phyloP scores from a whole-genome alignment of 2,329 filamentous ascomycete genomes.

The Nemania sp. region DNA sequence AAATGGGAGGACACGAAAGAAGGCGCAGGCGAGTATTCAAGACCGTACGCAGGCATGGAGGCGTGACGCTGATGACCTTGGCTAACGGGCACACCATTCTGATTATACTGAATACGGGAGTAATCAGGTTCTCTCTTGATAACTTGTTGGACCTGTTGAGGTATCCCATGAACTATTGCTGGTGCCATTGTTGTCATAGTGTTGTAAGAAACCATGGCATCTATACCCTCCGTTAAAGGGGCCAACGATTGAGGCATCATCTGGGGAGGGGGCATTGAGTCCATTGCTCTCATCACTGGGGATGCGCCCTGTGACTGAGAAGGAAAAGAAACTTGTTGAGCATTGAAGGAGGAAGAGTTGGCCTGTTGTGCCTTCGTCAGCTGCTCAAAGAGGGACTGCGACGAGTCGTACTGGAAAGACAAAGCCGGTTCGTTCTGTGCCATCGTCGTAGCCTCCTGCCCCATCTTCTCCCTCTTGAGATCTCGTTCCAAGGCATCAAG shows the following conservation, averaged over 20 bases:
- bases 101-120: constrained; percentile 82
- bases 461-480: constrained; percentile 99
- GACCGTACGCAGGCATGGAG: constrained; percentile 93
- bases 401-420: constrained; percentile 99
- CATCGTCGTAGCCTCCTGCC: constrained; percentile 91
- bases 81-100: constrained; percentile 83
- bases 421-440: constrained; percentile 96
- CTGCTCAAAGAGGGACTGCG: constrained; percentile 98
- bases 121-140: constrained; percentile 92
- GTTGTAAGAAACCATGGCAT: constrained; percentile 72
- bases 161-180: constrained; percentile 67
- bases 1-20: constrained; percentile 99
- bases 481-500: constrained; percentile 96
- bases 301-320: constrained; percentile 81
- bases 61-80: constrained; percentile 90
- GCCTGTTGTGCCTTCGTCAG: constrained; percentile 99
- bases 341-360: constrained; percentile 95
- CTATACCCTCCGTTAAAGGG: constrained; percentile 66
- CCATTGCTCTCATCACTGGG: constrained; percentile 86
- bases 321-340: constrained; percentile 69
- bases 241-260: constrained; percentile 70
- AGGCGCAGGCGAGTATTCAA: constrained; percentile 97
- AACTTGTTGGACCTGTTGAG: constrained; percentile 64
- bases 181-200: constrained; percentile 72
- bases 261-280: constrained; percentile 90